phyloP scores from a whole-genome alignment of 495 filamentous ascomycete genomes.

The Rostrohypoxylon terebratum region DNA sequence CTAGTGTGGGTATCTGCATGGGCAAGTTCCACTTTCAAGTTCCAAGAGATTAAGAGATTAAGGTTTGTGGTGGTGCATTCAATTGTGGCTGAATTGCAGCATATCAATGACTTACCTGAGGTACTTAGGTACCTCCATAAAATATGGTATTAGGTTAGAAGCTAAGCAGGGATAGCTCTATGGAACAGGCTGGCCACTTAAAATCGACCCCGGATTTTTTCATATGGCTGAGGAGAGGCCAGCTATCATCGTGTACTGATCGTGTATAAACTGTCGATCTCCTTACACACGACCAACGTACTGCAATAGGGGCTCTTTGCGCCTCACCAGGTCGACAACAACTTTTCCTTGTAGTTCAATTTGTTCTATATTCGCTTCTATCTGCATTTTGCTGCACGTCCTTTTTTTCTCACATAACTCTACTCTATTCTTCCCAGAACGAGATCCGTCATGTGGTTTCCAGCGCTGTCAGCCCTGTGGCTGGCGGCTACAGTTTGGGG shows the following conservation, averaged over 20 bases:
- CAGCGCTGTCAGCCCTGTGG: slow-evolving; percentile 64
- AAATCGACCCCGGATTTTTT: slow-evolving; percentile 46
- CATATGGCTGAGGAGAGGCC: slow-evolving; percentile 51
- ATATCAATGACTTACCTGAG: slow-evolving; percentile 7
- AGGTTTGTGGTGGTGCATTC: slow-evolving; percentile 12
- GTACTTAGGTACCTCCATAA: slow-evolving; percentile 23
- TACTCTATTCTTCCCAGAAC: slow-evolving; percentile 18
- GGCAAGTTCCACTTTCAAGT: not conserved
- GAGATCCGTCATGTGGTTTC: slow-evolving; percentile 59
- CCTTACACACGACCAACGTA: slow-evolving; percentile 40
- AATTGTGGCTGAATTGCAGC: slow-evolving; percentile 15
- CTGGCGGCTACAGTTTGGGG: slow-evolving; percentile 64
- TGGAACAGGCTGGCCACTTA: slow-evolving; percentile 43
- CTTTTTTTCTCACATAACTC: not conserved
- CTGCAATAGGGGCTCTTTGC: slow-evolving; percentile 26
- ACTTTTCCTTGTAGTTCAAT: slow-evolving; percentile 29
- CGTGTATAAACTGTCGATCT: slow-evolving; percentile 17
- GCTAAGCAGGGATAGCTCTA: slow-evolving; percentile 49
- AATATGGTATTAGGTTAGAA: no score
- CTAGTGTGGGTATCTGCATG: not conserved
- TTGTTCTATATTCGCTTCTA: slow-evolving; percentile 27
- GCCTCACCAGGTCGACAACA: slow-evolving; percentile 29
- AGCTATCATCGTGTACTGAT: slow-evolving; percentile 41
- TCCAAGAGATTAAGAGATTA: slow-evolving; percentile 10
- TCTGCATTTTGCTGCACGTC: slow-evolving; percentile 29